Evolutionary conservation across 371 early-diverging fungal species (phyloP).

Genomic region (Blakeslea trispora): DNA sequence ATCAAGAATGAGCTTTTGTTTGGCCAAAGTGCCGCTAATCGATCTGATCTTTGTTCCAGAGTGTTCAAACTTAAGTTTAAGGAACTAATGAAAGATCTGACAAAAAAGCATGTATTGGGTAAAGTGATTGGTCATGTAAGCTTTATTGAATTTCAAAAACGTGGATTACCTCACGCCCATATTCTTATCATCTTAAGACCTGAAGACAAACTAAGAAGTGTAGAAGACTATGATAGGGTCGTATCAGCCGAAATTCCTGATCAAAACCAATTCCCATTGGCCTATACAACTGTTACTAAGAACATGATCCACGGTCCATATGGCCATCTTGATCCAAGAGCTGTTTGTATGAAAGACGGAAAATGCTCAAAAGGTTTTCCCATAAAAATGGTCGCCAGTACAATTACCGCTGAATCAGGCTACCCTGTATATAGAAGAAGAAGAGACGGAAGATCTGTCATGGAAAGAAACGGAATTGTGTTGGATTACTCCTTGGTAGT

Average conservation of each 20-base stretch:
- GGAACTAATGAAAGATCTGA: constrained; percentile 22
- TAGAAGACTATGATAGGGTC: constrained; percentile 25
- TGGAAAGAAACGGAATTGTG: not conserved
- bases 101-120: constrained; percentile 23
- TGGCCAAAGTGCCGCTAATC: constrained; percentile 18
- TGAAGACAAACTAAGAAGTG: constrained; percentile 12
- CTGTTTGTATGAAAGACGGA: constrained; percentile 30
- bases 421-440: not conserved
- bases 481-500: constrained; percentile 37
- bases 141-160: constrained; percentile 35
- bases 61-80: constrained; percentile 29
- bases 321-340: constrained; percentile 14
- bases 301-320: constrained; percentile 45
- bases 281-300: constrained; percentile 25
- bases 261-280: constrained; percentile 11
- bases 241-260: constrained; percentile 37
- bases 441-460: not conserved
- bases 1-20: constrained; percentile 18
- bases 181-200: constrained; percentile 29
- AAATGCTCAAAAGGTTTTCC: constrained; percentile 7
- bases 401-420: not conserved
- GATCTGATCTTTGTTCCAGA: constrained; percentile 22
- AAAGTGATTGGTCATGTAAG: constrained; percentile 12
- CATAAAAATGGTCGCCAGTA: not conserved
- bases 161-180: constrained; percentile 37